Base-by-base conservation (phyloP, 176 grass and related monocot genomes). In the Zizania latifolia region DNA sequence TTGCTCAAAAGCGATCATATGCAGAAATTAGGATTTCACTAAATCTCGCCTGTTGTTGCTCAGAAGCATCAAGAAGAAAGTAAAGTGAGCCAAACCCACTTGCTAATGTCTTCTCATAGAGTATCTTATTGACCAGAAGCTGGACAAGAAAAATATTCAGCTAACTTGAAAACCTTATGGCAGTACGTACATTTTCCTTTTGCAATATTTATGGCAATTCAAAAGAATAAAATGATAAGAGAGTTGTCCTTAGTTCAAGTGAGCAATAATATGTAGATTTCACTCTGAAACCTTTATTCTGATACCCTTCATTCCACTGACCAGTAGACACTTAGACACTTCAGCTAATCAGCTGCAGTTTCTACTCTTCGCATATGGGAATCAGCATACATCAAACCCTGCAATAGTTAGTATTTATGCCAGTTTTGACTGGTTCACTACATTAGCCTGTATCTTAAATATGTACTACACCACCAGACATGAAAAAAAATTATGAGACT, bases 11-110 rank as follows among this genome's bases (percentile, higher is more conserved):
- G 6, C 7, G 12, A 56, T 21, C 24, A 50, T 62, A 74, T 48
- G 0, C 54, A 50, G 6, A 44, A 37, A n/a, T 0, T 6, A 33
- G 15, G 35, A 1, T 78, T 58, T 21, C 8, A 62, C 9, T 43
- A 19, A 61, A 75, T 40, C 59, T 70, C 84, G 93, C 94, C 90
- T 98, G 88, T 59, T 98, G 94, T 86, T 98, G 94, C 79, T 94
- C 90, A 14, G 94, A 98, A 84, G 94, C 94, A 88, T 98, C 94
- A 0, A 98, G 71, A 76, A 98, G 91, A 87, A 98, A 98, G 58
- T 94, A 86, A 83, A 98, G 89, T 27, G 94, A 94, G 57, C 91
- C 91, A 31, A 98, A 98, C 19, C 94, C 94, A 79, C 94, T 98
- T 58, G 91, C 94, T 81, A 94, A 83, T 76, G 91, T 94, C 81